These are phyloP conservation scores for Phyllostachys edulis DNA, from an alignment of 176 grass and related monocot genomes.

Conservation along the genomic window DNA sequence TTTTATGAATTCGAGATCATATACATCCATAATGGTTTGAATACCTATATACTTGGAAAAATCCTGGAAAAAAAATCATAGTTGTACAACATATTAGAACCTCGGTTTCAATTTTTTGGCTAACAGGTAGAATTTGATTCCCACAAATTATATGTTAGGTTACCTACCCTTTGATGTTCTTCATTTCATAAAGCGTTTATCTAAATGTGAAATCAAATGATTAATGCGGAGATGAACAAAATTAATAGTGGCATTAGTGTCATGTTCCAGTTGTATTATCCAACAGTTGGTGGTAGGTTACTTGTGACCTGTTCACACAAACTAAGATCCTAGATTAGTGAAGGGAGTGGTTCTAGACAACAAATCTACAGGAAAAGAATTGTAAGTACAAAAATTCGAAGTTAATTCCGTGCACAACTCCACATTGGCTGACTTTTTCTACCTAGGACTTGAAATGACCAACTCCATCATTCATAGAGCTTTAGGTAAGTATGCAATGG, in stretches of 20 bases:
- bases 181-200: background rate
- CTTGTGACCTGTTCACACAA: background rate
- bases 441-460: constrained; percentile 6
- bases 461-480: background rate
- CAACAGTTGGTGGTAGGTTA: background rate
- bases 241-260: too few species aligned
- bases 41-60: too few species aligned
- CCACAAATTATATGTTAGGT: background rate
- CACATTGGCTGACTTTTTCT: constrained; percentile 26
- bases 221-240: too few species aligned
- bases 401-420: constrained; percentile 23
- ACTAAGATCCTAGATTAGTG: background rate
- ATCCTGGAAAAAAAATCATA: too few species aligned
- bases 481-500: background rate
- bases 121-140: too few species aligned
- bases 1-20: too few species aligned
- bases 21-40: too few species aligned
- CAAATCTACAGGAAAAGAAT: constrained; percentile 23
- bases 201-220: background rate
- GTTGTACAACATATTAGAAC: too few species aligned
- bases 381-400: background rate
- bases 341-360: constrained; percentile 28
- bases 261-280: background rate
- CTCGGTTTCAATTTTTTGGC: too few species aligned
- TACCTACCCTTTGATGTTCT: background rate